Evolutionary conservation across 2,329 filamentous ascomycete species (phyloP), one percentile per base, ranked within the genome.

Genomic region (Paraconiothyrium sp.): DNA sequence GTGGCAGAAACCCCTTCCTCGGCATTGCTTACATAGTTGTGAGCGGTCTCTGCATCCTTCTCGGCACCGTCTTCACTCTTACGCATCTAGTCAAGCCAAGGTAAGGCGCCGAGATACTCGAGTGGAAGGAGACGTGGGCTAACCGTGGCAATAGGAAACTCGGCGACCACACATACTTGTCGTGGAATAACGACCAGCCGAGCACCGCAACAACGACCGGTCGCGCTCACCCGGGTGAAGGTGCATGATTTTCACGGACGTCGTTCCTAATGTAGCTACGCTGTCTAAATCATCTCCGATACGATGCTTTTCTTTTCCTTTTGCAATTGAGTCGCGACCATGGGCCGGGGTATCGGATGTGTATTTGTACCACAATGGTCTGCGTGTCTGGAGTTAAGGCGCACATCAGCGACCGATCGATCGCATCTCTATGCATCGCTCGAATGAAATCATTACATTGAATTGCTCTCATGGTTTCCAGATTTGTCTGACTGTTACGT

Each of bases 21-120:
- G 95, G 95, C 50, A 99, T 99, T 70, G 93, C 94, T 41, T 99
- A 98, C 79, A 85, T 98, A 32, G 93, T 97, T 16, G 93, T 99
- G 11, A 94, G 94, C 59, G 95, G 94, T 51, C 85, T 98, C 61
- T 99, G 95, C 82, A 90, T 99, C 70, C 77, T 97, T 32, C 87
- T 99, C 9, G 95, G 95, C 54, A 88, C 88, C 30, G 77, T 98
- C 58, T 99, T 99, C 81, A 94, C 94, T 37, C 86, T 93, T 63
- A 94, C 93, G 0, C 94, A 98, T 81, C 85, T 98, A 66, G 89
- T 99, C 79, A 94, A 92, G 77, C 95, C 95, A 64, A 90, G 92
- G 92, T 93, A 83, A 74, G 87, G 54, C 39, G 24, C 52, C 34
- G 52, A n/a, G 30, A 39, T n/a, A n/a, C 41, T 30, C n/a, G 43